phyloP scores from a whole-genome alignment of 148 eudicot genomes.

The Rhododendron ferrugineum region DNA sequence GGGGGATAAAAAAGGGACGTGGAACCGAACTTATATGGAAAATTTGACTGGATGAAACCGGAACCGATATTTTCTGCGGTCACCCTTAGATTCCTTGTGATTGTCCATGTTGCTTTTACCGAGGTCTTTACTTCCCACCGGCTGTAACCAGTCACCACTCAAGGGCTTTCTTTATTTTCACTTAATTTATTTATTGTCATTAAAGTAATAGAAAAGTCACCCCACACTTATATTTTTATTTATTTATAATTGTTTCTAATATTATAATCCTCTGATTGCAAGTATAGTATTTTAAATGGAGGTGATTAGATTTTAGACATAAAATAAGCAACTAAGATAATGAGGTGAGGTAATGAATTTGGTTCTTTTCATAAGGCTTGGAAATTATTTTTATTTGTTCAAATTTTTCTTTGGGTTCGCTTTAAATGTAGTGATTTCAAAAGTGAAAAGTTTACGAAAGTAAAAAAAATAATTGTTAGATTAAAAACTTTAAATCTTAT shows the following conservation, averaged over 20 bases:
- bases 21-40: slow-evolving; percentile 11
- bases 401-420: background rate
- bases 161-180: background rate
- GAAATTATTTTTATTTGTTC: too few relatives aligned
- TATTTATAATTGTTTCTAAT: too few relatives aligned
- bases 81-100: slow-evolving; percentile 35
- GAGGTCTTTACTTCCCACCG: slow-evolving; percentile 17
- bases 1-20: background rate
- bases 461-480: too few relatives aligned
- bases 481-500: too few relatives aligned
- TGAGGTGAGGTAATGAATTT: background rate
- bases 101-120: slow-evolving; percentile 20
- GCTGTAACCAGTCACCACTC: slow-evolving; percentile 28
- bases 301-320: background rate
- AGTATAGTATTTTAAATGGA: background rate
- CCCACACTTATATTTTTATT: background rate
- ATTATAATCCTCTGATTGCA: too few relatives aligned
- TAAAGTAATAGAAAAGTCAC: background rate
- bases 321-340: background rate
- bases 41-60: slow-evolving; percentile 27
- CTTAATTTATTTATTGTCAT: background rate
- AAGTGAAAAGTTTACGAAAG: too few relatives aligned
- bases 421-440: background rate
- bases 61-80: slow-evolving; percentile 35
- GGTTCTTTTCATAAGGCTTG: background rate